Evolutionary conservation across 2,329 filamentous ascomycete genomes (phyloP), one percentile per base, ranked within the genome.

Genomic region (Trichoderma hamatum): DNA sequence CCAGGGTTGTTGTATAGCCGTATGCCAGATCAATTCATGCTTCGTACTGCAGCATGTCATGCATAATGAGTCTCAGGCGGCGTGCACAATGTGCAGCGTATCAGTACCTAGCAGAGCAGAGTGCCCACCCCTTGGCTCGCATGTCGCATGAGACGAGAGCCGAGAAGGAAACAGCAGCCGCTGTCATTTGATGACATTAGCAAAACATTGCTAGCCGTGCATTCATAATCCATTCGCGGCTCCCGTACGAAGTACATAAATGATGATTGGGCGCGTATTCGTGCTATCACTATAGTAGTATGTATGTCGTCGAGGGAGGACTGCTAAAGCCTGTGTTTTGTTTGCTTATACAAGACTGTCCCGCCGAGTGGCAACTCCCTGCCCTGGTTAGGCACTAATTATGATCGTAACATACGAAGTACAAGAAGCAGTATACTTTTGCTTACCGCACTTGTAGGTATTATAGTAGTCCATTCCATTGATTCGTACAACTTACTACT

Each of bases 21-120:
- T 68, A 70, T 70, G 68, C 68, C 63, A 70, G 68, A 70, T 70
- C 63, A 70, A 56, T 34, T 55, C 68, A 56, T 59, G 56, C 63
- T 55, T 69, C 59, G 46, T 69, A 51, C 55, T 67, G 58, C 52
- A 68, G 56, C 36, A 70, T 70, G 68, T 67, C 68, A 62, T 70
- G 68, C 68, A 70, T 70, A 70, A 49, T 28, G 68, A 70, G 51
- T 61, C 36, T 64, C 63, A 46, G 51, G 46, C 62, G n/a, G 52
- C 55, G 49, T 46, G 30, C 63, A 61, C 54, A 55, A 68, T 52
- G 39, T 61, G 63, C 58, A 68, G 56, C 34, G 56, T 61, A 62
- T 63, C 56, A 28, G 51, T 55, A 67, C 19, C 32, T 26, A 34
- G 66, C 51, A 59, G 58, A 54, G 43, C 61, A 66, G 39, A 43